phyloP scores from a whole-genome alignment of 1,139 yeast genomes.

The Debaryomyces fabryi region DNA sequence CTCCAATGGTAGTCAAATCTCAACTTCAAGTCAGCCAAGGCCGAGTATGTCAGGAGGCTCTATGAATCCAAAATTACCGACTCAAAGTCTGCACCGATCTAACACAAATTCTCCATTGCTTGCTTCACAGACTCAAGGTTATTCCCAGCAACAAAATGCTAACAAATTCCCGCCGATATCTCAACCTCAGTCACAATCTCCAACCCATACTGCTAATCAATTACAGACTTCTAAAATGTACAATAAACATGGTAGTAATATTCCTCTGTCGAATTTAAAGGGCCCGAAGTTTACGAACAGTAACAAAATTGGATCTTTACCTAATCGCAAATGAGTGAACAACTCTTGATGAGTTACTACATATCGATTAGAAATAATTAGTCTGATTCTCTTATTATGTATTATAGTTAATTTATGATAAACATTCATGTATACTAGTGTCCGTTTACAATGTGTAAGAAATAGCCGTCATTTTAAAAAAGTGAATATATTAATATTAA shows the following conservation, averaged over 20 bases:
- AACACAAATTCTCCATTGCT: constrained; percentile 13
- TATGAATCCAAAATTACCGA: constrained; percentile 9
- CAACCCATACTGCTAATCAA: neutral
- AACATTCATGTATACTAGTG: constrained; percentile 1
- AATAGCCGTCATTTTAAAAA: neutral
- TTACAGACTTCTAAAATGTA: constrained; percentile 10
- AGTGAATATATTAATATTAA: constrained; percentile 2
- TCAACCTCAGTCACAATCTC: neutral
- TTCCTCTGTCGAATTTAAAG: constrained; percentile 3
- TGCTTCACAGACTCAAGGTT: constrained; percentile 11
- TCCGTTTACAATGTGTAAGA: neutral
- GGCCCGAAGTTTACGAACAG: neutral
- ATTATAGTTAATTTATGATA: constrained; percentile 9
- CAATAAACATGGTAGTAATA: constrained; percentile 9
- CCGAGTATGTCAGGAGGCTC: neutral
- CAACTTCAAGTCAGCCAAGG: neutral
- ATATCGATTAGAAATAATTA: neutral
- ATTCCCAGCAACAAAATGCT: neutral
- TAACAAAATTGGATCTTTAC: neutral
- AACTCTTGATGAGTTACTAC: constrained; percentile 5
- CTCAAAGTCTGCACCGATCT: constrained; percentile 11
- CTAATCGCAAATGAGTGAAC: constrained; percentile 1
- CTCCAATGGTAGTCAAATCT: constrained; percentile 4
- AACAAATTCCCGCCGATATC: neutral
- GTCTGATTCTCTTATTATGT: constrained; percentile 8